These are phyloP conservation scores for Penicillium verhagenii DNA, from an alignment of 495 filamentous ascomycete genomes.

Conservation along the genomic window DNA sequence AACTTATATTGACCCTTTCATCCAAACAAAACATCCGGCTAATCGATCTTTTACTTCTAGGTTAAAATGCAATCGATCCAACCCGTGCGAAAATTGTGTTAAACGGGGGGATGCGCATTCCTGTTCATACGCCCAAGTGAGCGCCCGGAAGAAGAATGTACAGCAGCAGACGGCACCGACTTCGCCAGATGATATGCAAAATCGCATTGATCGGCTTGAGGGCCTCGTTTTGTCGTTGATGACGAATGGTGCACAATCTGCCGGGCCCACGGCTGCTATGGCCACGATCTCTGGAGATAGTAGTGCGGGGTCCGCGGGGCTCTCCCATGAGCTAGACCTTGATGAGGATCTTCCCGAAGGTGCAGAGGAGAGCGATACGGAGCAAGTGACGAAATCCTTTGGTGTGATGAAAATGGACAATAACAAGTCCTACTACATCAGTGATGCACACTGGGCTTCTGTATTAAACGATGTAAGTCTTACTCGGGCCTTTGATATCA, in stretches of 20 bases:
- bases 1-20: not conserved
- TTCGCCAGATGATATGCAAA: conserved; percentile 96
- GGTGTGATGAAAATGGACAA: conserved; percentile 84
- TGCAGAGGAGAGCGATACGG: conserved; percentile 78
- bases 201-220: conserved; percentile 95
- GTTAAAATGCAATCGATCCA: conserved; percentile 89
- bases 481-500: not conserved
- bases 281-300: conserved; percentile 63
- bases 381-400: conserved; percentile 80
- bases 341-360: conserved; percentile 51
- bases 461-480: conserved; percentile 73
- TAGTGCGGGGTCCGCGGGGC: conserved; percentile 48
- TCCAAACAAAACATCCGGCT: not conserved
- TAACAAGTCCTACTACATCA: conserved; percentile 81
- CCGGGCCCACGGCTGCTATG: conserved; percentile 60
- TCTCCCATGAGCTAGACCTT: conserved; percentile 53
- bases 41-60: conserved; percentile 35
- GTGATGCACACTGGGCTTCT: conserved; percentile 86
- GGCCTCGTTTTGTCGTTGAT: conserved; percentile 92
- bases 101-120: conserved; percentile 81
- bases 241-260: conserved; percentile 77
- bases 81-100: conserved; percentile 94
- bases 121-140: conserved; percentile 85
- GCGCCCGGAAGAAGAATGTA: conserved; percentile 72
- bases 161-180: conserved; percentile 55